Percentiles rank a stretch among this genome's conserved stretches.
Conservation (phyloP, 2,329 filamentous ascomycete species). For the Trichoderma brevicompactum region DNA sequence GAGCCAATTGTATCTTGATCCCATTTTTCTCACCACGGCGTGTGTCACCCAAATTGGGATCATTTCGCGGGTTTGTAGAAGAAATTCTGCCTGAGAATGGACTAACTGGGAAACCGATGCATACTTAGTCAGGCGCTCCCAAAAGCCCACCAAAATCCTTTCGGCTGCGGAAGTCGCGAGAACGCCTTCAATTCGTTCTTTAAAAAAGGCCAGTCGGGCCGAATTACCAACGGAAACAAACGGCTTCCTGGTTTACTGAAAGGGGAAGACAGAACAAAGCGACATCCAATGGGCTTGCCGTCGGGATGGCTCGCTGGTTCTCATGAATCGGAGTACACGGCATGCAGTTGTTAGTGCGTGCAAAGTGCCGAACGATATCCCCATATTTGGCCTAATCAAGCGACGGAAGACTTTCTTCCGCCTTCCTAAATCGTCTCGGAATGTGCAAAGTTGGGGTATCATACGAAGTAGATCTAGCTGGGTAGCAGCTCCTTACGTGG, state of each 20-base stretch:
- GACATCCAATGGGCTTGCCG: neutral
- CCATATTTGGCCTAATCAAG: neutral
- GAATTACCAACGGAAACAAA: neutral
- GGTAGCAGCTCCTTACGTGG: neutral
- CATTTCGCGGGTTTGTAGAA: neutral
- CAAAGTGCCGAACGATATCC: neutral
- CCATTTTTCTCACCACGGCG: neutral
- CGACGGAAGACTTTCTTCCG: conserved; percentile 7
- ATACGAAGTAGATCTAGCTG: too few relatives aligned
- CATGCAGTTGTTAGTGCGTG: neutral
- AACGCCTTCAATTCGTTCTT: neutral
- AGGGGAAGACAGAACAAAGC: neutral
- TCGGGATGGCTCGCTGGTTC: conserved; percentile 6
- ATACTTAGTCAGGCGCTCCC: neutral
- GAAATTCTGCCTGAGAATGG: neutral
- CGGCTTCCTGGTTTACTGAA: conserved; percentile 1
- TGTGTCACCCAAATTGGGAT: neutral
- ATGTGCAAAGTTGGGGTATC: neutral
- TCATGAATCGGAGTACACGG: neutral
- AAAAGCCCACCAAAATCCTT: neutral
- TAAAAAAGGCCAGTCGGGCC: neutral
- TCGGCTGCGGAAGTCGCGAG: neutral
- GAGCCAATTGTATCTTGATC: too few relatives aligned
- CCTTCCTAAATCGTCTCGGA: neutral
- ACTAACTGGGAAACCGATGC: neutral